Base-by-base conservation (phyloP, 148 eudicot genomes). In the Amaranthus palmeri region DNA sequence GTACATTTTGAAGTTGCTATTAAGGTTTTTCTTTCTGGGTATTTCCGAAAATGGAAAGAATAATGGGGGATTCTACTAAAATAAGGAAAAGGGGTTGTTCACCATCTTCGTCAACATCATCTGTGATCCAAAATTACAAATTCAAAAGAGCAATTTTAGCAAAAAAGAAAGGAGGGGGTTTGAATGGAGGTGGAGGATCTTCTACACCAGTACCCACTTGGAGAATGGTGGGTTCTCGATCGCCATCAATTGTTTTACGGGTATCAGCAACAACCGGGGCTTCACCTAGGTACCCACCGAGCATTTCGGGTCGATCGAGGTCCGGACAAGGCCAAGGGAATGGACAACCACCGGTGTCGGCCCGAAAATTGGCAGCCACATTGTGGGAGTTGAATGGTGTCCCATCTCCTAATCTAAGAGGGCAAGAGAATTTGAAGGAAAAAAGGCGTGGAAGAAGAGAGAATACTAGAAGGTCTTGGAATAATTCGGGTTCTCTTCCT, bases 331-430 rank as follows among this genome's bases (percentile, higher is more conserved):
- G 73, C 5, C 47, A 65, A 8, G 89, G 67, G 74, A 72, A 59
- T 13, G 70, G 72, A 61, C 81, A 82, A 44, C 72, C 72, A 66
- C 87, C 92, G 14, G 90, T 93, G 44, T 89, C 97, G 0, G 98
- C 98, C 57, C 79, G 98, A 82, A 87, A 85, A 78, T 84, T 95
- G 78, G 98, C 93, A 54, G 98, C 98, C 17, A 89, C 96, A 5
- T 85, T 95, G 46, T 95, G 98, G 98, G 98, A 85, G 80, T 68
- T 91, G 88, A 89, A 95, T 77, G 89, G 86, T 70, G 79, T 91
- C 45, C 88, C 90, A 3, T 71, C 86, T 2, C 86, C 92, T 12
- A 76, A 56, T 36, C 46, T 75, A 8, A 68, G 45, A 9, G 45
- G 43, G 54, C 73, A 72, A 12, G 81, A 72, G 81, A 65, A 63